Evolutionary conservation across 2,329 filamentous ascomycete species (phyloP).

Genomic region (Sphaerulina musiva): DNA sequence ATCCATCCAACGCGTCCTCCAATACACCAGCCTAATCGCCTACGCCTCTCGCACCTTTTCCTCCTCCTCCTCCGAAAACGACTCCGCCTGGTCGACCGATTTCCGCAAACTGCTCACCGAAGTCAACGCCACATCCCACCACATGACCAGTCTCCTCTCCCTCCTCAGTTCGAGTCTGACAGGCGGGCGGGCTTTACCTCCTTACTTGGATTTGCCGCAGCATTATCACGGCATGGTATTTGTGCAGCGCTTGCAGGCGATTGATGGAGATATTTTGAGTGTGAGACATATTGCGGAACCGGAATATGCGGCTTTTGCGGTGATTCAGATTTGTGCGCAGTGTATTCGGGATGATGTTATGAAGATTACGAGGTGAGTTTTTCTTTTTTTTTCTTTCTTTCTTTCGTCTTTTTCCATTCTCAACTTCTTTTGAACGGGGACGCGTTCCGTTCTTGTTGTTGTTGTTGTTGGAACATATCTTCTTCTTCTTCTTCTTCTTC

Average conservation of each 20-base stretch:
- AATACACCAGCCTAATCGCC: constrained; percentile 59
- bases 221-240: constrained; percentile 56
- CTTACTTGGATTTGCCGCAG: constrained; percentile 59
- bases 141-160: constrained; percentile 61
- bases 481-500: no score
- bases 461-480: no score
- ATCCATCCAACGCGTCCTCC: constrained; percentile 54
- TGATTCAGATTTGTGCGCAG: constrained; percentile 63
- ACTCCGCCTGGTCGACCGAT: constrained; percentile 55
- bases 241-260: constrained; percentile 49
- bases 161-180: constrained; percentile 62
- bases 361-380: constrained; percentile 45
- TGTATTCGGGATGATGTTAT: constrained; percentile 63
- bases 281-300: constrained; percentile 54
- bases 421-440: no score
- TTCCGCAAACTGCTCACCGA: constrained; percentile 52
- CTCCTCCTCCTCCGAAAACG: constrained; percentile 15
- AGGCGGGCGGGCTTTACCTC: constrained; percentile 61
- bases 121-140: constrained; percentile 56
- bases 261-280: constrained; percentile 56
- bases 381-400: constrained; percentile 28
- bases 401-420: not conserved
- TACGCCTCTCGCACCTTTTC: constrained; percentile 55
- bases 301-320: constrained; percentile 63
- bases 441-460: no score